Conservation (phyloP, 1,284 basidiomycete species). For the Marasmius oreades region DNA sequence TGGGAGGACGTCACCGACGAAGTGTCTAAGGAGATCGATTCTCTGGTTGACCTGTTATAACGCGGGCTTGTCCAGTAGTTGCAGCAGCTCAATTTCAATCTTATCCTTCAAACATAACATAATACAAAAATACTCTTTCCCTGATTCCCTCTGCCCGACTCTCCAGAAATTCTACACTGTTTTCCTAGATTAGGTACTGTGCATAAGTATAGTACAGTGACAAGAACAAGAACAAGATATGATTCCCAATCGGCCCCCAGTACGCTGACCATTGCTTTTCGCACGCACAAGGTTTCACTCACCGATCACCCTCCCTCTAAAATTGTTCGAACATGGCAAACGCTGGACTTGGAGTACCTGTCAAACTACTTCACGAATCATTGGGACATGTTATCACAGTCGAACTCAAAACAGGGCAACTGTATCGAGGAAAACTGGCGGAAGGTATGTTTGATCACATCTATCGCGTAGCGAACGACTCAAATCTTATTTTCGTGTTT, state of each 20-base stretch:
- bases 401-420: slow-evolving; percentile 95
- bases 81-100: no score
- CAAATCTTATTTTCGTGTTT: slow-evolving; percentile 14
- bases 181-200: no score
- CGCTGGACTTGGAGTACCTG: slow-evolving; percentile 81
- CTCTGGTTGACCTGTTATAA: no score
- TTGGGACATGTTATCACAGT: slow-evolving; percentile 97
- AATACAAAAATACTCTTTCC: no score
- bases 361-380: slow-evolving; percentile 91
- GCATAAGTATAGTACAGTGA: no score
- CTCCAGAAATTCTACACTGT: no score
- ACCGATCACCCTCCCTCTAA: not conserved
- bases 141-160: no score
- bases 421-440: slow-evolving; percentile 96
- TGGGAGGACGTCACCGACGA: not conserved
- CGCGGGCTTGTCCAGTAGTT: not conserved
- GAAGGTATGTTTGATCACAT: slow-evolving; percentile 60
- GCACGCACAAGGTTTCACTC: not conserved
- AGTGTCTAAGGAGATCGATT: no score
- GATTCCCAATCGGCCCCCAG: not conserved
- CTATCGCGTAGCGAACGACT: slow-evolving; percentile 18
- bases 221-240: no score
- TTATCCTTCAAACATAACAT: no score
- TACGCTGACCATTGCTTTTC: not conserved
- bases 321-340: slow-evolving; percentile 34